phyloP scores from a whole-genome alignment of 1,284 basidiomycete genomes.

The Sporisorium scitamineum region DNA sequence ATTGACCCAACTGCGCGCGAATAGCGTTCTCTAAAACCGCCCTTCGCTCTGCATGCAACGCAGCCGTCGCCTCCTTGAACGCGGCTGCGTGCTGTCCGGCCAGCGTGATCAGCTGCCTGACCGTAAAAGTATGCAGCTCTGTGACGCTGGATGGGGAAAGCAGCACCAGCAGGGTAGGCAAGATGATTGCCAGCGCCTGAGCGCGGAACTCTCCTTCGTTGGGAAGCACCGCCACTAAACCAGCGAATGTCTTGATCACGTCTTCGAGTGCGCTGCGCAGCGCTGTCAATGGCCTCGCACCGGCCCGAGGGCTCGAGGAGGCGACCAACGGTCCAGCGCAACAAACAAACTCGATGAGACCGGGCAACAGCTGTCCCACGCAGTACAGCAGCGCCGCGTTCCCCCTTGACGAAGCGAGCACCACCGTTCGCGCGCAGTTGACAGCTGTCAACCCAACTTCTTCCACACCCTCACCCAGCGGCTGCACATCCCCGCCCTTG shows the following conservation, averaged over 20 bases:
- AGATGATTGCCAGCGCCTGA: conserved; percentile 79
- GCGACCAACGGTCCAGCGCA: conserved; percentile 69
- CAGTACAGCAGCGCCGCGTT: conserved; percentile 80
- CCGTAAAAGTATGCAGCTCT: conserved; percentile 75
- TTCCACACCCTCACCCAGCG: conserved; percentile 29
- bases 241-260: conserved; percentile 82
- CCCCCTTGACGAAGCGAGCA: conserved; percentile 71
- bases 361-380: conserved; percentile 80
- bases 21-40: conserved; percentile 82
- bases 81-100: conserved; percentile 80
- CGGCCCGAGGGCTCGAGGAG: background rate
- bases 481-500: conserved; percentile 41
- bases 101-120: conserved; percentile 81
- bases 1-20: conserved; percentile 34
- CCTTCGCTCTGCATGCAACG: conserved; percentile 76
- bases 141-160: conserved; percentile 72
- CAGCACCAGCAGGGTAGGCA: conserved; percentile 82
- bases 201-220: conserved; percentile 67
- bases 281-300: conserved; percentile 68
- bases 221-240: conserved; percentile 70
- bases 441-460: conserved; percentile 84
- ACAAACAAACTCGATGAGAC: conserved; percentile 82
- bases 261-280: conserved; percentile 77
- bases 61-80: conserved; percentile 87
- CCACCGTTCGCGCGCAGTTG: conserved; percentile 85